Conservation (phyloP, 768 basidiomycete genomes). For the Tephrocybe rancida region DNA sequence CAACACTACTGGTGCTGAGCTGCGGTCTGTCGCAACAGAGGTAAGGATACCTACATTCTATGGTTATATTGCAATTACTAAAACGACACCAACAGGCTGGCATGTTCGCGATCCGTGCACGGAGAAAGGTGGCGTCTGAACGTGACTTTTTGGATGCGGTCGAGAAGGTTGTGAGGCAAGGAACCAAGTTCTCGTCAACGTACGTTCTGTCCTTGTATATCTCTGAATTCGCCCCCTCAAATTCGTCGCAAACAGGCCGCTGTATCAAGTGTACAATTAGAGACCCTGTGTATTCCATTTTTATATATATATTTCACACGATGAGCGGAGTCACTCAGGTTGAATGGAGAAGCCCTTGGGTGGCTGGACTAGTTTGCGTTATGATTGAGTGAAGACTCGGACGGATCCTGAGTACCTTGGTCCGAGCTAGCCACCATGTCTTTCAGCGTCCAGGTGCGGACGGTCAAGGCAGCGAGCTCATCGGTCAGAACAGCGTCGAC, state of each 20-base stretch:
- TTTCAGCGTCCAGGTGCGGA: background rate
- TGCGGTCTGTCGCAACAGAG: constrained; percentile 96
- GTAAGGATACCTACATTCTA: constrained; percentile 37
- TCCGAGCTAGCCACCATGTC: constrained; percentile 10
- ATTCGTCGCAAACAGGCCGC: constrained; percentile 50
- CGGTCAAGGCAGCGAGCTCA: constrained; percentile 11
- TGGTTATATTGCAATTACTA: constrained; percentile 2
- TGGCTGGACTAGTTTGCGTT: background rate
- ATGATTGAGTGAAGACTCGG: constrained; percentile 3
- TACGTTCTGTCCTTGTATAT: constrained; percentile 43
- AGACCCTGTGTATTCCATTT: constrained; percentile 22
- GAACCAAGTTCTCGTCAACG: constrained; percentile 98
- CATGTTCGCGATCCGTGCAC: constrained; percentile 99
- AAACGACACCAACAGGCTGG: constrained; percentile 65
- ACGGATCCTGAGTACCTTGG: constrained; percentile 14
- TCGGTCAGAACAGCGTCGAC: constrained; percentile 7
- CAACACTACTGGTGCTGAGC: constrained; percentile 97
- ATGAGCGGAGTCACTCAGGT: background rate
- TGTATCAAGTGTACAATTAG: constrained; percentile 96
- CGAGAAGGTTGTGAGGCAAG: constrained; percentile 97
- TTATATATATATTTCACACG: constrained; percentile 8
- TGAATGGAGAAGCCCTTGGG: background rate
- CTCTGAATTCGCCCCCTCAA: constrained; percentile 5
- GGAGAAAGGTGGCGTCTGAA: constrained; percentile 96
- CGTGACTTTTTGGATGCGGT: constrained; percentile 97